Conservation (phyloP, 208 protist species). For the Acanthamoeba polyphaga region DNA sequence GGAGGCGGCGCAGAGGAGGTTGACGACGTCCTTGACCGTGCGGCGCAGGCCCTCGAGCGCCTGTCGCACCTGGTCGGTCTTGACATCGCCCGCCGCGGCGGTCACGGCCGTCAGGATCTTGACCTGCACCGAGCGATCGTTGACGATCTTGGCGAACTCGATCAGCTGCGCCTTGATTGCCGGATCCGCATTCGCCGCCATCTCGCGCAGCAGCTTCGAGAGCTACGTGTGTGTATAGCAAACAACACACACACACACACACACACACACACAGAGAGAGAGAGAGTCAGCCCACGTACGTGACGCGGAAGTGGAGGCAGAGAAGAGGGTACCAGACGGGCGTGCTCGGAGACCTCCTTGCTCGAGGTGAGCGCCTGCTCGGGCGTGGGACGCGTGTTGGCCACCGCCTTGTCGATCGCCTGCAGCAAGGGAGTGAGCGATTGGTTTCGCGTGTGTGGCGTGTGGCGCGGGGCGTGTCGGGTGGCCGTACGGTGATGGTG, state of each 20-base stretch:
- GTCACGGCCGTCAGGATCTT: constrained; percentile 28
- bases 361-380: constrained; percentile 24
- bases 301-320: no score
- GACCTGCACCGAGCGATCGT: constrained; percentile 19
- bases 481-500: not conserved
- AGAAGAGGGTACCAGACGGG: not conserved
- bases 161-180: constrained; percentile 20
- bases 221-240: not conserved
- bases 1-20: constrained; percentile 1
- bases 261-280: not conserved
- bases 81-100: constrained; percentile 23
- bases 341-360: constrained; percentile 49
- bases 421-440: not conserved
- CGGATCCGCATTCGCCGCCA: constrained; percentile 17
- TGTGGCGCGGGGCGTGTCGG: not conserved
- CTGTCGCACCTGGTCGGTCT: constrained; percentile 48
- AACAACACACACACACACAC: not conserved
- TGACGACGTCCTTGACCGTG: constrained; percentile 10
- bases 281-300: not conserved
- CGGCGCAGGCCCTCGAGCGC: constrained; percentile 21
- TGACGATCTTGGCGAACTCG: constrained; percentile 39
- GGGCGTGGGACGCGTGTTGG: constrained; percentile 13
- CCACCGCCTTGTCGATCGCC: constrained; percentile 40
- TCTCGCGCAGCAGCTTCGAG: constrained; percentile 2
- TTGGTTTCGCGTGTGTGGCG: not conserved